Percentiles rank a stretch among this genome's conserved stretches.
phyloP scores from a whole-genome alignment of 176 grass and related monocot species.

The Rhynchospora pubera region DNA sequence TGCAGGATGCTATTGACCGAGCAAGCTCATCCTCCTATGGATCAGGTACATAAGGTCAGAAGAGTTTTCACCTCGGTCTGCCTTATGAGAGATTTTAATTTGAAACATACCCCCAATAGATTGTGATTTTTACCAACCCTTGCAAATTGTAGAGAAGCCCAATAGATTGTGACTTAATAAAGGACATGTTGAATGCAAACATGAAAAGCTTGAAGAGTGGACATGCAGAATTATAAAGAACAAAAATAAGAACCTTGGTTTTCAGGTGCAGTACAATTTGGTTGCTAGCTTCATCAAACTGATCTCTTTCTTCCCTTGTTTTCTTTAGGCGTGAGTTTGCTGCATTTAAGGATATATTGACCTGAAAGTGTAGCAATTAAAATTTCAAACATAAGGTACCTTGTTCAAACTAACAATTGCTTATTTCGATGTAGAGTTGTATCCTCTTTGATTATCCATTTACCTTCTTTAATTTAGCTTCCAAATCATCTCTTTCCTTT shows the following conservation, averaged over 20 bases:
- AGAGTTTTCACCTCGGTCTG: not conserved
- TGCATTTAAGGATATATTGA: slow-evolving; percentile 74
- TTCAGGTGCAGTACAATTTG: slow-evolving; percentile 78
- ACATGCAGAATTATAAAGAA: slow-evolving; percentile 28
- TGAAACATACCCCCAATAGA: not conserved
- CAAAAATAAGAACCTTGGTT: slow-evolving; percentile 48
- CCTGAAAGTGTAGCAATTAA: slow-evolving; percentile 23
- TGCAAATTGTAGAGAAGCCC: not conserved
- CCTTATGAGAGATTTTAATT: not conserved
- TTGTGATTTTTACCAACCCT: not conserved
- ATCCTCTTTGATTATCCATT: not conserved
- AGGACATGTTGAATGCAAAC: not conserved
- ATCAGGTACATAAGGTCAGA: slow-evolving; percentile 8
- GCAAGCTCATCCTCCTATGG: slow-evolving; percentile 84
- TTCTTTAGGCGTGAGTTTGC: slow-evolving; percentile 58
- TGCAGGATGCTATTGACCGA: slow-evolving; percentile 85
- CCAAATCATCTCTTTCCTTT: slow-evolving; percentile 91
- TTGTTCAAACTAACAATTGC: not conserved
- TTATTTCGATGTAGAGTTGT: not conserved
- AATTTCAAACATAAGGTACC: not conserved
- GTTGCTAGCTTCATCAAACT: slow-evolving; percentile 95
- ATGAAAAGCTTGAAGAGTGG: slow-evolving; percentile 16
- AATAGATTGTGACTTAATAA: not conserved
- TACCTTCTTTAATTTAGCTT: slow-evolving; percentile 94
- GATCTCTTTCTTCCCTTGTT: slow-evolving; percentile 95